Base-by-base conservation (phyloP, 2,329 filamentous ascomycete species). In the Phialophora chinensis region DNA sequence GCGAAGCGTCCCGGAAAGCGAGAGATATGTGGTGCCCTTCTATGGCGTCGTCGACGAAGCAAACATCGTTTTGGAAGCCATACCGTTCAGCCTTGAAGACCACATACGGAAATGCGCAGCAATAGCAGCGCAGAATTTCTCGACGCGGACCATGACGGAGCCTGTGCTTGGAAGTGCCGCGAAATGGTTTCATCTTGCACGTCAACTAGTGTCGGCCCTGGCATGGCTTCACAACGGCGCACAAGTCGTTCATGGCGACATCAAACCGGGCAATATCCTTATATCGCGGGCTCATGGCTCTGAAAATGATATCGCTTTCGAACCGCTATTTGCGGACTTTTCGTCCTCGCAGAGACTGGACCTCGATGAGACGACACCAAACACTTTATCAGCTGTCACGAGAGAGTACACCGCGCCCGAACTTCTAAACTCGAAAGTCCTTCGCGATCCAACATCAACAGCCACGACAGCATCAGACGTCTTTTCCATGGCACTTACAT, bases 251-350 rank as follows among this genome's bases (percentile, higher is more conserved):
- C 82, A 84, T 68, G 81, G 80, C 1, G 81, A 83, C 72, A 79
- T 83, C 72, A 83, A 83, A 66, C 80, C 80, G 4, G 77, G 78
- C 54, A 83, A 83, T 49, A 74, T 83, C 31, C 74, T 83, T 0
- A 73, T 83, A 1, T 74, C 73, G 3, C 70, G 73, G 12, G 65
- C 56, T 10, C 33, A 31, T 10, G 63, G 53, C 23, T 63, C 55
- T n/a, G 62, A 50, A 17, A 25, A 44, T 10, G 55, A 50, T 17
- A 33, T 63, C 4, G 33, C 60, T n/a, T 68, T 63, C 42, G 56
- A 61, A 14, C 78, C 79, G n/a, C 71, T 83, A 0, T 79, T 78
- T 20, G 77, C 77, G 1, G 81, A 83, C 69, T 82, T 83, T 60
- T 82, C 80, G 0, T 82, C 81, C 0, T 75, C 80, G 0, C 74